phyloP scores from a whole-genome alignment of 441 rosid species.

The Euphorbia celastroides region DNA sequence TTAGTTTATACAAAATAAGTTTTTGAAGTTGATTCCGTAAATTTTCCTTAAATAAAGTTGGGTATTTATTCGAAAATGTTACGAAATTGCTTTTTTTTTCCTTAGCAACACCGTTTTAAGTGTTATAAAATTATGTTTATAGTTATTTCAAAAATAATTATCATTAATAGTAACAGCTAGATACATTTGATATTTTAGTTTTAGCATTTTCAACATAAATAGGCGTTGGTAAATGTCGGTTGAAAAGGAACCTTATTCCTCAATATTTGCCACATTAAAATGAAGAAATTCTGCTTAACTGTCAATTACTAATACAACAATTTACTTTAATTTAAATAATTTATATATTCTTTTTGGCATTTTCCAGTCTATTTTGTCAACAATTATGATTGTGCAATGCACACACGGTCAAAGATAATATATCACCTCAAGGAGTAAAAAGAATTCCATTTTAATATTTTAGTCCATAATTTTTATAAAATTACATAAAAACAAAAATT shows the following conservation, averaged over 20 bases:
- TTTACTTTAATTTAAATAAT: background rate
- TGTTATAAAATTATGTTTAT: too few species aligned
- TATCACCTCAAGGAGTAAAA: slow-evolving; percentile 3
- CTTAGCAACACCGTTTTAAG: too few species aligned
- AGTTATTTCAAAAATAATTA: too few species aligned
- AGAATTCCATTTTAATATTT: slow-evolving; percentile 15
- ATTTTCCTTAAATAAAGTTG: too few species aligned
- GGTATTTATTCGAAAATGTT: too few species aligned
- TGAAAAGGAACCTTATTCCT: slow-evolving; percentile 63
- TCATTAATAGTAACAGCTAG: too few species aligned
- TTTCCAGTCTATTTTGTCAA: slow-evolving; percentile 17
- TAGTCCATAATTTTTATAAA: background rate
- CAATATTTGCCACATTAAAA: slow-evolving; percentile 42
- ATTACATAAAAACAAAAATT: background rate
- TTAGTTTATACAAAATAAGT: too few species aligned
- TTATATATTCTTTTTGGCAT: slow-evolving; percentile 9
- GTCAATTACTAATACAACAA: slow-evolving; percentile 25
- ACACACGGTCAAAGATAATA: slow-evolving; percentile 9
- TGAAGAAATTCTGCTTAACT: slow-evolving; percentile 43
- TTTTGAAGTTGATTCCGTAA: too few species aligned
- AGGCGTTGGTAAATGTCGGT: slow-evolving; percentile 43
- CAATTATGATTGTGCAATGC: slow-evolving; percentile 13
- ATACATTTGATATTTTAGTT: background rate
- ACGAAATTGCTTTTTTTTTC: too few species aligned
- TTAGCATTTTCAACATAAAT: too few species aligned